Evolutionary conservation across 2,329 filamentous ascomycete species (phyloP).

Genomic region (Microdochium paspali): DNA sequence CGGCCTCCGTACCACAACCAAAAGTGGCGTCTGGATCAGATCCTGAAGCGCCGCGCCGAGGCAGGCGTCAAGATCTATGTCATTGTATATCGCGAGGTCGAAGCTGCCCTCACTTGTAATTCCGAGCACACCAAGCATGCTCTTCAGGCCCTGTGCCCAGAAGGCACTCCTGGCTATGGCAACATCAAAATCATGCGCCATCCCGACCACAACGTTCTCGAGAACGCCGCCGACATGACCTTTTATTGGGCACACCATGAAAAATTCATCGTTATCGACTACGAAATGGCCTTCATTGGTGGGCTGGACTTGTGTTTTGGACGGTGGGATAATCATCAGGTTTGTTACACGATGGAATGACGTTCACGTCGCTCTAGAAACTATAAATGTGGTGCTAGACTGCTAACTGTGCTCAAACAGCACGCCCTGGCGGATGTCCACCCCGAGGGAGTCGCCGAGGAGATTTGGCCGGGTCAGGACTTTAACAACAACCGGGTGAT

Average conservation of each 20-base stretch:
- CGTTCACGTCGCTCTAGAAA: no score
- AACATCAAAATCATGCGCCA: slow-evolving; percentile 88
- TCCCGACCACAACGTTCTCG: slow-evolving; percentile 89
- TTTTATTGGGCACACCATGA: slow-evolving; percentile 98
- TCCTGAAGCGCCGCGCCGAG: slow-evolving; percentile 82
- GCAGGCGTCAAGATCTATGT: slow-evolving; percentile 91
- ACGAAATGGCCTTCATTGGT: slow-evolving; percentile 82
- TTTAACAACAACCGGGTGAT: slow-evolving; percentile 97
- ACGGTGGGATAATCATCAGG: slow-evolving; percentile 71
- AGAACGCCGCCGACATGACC: slow-evolving; percentile 91
- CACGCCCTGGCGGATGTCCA: slow-evolving; percentile 83
- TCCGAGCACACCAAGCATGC: slow-evolving; percentile 88
- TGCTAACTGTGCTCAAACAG: slow-evolving; percentile 25
- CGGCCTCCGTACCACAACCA: slow-evolving; percentile 75
- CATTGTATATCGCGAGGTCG: slow-evolving; percentile 82
- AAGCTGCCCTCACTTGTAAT: slow-evolving; percentile 80
- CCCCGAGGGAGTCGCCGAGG: slow-evolving; percentile 69
- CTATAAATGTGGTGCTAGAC: background rate
- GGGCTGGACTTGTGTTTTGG: slow-evolving; percentile 94
- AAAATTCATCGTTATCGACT: slow-evolving; percentile 94
- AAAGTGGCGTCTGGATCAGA: slow-evolving; percentile 77
- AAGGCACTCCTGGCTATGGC: slow-evolving; percentile 71
- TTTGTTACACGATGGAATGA: no score
- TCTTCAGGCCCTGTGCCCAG: slow-evolving; percentile 67
- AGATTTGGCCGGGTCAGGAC: slow-evolving; percentile 91